Percentiles rank a stretch among this genome's conserved stretches.
Conservation (phyloP, 1,284 basidiomycete genomes). For the Irpex sp. region DNA sequence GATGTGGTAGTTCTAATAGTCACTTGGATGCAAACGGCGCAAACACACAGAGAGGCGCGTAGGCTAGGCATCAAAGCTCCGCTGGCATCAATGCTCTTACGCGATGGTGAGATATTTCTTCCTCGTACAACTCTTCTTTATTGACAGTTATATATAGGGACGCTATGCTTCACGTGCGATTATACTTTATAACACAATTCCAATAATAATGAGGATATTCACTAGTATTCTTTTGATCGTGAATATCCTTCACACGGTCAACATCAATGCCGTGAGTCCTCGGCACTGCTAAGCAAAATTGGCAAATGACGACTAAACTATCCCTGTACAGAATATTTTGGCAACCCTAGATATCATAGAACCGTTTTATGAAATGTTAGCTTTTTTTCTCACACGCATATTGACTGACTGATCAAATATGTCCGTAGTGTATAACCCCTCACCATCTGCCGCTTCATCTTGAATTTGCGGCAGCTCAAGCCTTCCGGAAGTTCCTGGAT, state of each 20-base stretch:
- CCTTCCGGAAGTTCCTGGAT: background rate
- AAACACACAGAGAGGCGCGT: background rate
- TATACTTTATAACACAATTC: too few species aligned
- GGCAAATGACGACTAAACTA: too few species aligned
- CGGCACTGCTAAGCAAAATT: background rate
- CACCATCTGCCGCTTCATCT: background rate
- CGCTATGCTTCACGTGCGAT: background rate
- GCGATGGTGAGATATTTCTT: background rate
- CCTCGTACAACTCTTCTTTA: background rate
- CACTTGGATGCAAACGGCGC: background rate
- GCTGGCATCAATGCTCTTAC: background rate
- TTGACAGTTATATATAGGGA: background rate
- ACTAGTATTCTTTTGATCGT: background rate
- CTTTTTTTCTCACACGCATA: background rate
- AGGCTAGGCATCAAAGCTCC: background rate
- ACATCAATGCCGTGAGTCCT: background rate
- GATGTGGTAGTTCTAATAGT: background rate
- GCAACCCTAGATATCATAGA: too few species aligned
- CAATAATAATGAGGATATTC: too few species aligned
- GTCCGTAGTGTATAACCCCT: background rate
- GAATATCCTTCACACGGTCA: background rate
- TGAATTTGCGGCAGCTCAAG: background rate
- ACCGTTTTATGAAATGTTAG: background rate
- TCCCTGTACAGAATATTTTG: too few species aligned
- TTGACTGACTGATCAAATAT: background rate